These are phyloP conservation scores for Diutina sp. DNA, from an alignment of 1,139 yeast genomes.

Conservation along the genomic window DNA sequence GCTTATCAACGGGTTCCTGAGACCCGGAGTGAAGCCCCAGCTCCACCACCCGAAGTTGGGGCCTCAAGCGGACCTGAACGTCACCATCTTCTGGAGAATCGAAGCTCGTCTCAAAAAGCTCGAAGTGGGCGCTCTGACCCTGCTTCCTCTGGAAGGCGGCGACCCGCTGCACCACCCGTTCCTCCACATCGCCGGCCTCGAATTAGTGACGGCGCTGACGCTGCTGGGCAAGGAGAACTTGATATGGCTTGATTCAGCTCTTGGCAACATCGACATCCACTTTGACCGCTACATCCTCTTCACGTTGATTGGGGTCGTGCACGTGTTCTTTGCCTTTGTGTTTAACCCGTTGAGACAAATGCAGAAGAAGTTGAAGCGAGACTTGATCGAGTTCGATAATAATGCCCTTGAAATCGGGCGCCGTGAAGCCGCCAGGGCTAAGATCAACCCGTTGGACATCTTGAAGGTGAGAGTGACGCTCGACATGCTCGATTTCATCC, in stretches of 20 bases:
- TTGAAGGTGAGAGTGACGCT: slow-evolving; percentile 10
- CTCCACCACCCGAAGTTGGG: background rate
- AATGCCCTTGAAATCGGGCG: slow-evolving; percentile 9
- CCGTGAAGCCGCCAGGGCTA: slow-evolving; percentile 6
- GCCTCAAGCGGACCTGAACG: background rate
- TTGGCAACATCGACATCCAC: slow-evolving; percentile 12
- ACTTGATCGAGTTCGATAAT: slow-evolving; percentile 13
- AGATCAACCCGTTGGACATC: slow-evolving; percentile 4
- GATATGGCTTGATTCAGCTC: background rate
- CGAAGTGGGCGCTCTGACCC: background rate
- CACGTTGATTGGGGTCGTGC: slow-evolving; percentile 39
- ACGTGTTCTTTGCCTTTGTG: slow-evolving; percentile 18
- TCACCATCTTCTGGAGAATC: background rate
- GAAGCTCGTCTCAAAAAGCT: background rate
- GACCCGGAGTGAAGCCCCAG: background rate
- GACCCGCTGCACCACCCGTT: slow-evolving; percentile 5
- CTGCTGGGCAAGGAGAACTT: background rate
- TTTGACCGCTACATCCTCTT: slow-evolving; percentile 40
- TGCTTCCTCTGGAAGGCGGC: background rate
- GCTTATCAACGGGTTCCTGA: background rate
- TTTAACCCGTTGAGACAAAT: slow-evolving; percentile 24
- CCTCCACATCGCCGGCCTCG: slow-evolving; percentile 10
- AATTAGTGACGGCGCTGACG: slow-evolving; percentile 15
- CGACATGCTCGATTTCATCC: slow-evolving; percentile 14
- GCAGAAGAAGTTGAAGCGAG: slow-evolving; percentile 19